Conservation (phyloP, 495 filamentous ascomycete genomes). For the Letharia lupina region DNA sequence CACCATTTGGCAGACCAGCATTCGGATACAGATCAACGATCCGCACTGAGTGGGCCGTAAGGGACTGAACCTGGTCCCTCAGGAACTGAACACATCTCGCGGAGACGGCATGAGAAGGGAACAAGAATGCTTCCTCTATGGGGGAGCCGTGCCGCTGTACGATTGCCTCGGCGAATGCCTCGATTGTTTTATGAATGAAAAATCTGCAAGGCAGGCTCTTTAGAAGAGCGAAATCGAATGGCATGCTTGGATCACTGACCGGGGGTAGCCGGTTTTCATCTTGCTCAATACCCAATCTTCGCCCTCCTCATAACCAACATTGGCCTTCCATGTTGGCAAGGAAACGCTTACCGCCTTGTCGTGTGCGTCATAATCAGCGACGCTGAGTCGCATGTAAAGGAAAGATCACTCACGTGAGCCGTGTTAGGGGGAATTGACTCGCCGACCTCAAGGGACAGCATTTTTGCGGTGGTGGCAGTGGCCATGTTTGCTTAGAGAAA, state of each 20-base stretch:
- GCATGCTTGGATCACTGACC: constrained; percentile 35
- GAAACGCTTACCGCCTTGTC: constrained; percentile 88
- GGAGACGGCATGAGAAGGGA: constrained; percentile 62
- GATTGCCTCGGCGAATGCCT: constrained; percentile 61
- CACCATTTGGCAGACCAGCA: constrained; percentile 29
- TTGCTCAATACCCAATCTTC: constrained; percentile 73
- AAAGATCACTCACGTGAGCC: constrained; percentile 39
- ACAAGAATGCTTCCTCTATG: constrained; percentile 65
- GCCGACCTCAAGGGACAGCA: constrained; percentile 13
- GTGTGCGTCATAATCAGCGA: constrained; percentile 12
- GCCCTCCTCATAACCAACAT: constrained; percentile 89
- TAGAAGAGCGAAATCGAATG: not conserved
- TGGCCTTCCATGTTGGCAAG: constrained; percentile 84
- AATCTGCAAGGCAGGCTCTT: constrained; percentile 47
- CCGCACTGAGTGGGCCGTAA: constrained; percentile 40
- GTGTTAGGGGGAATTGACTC: constrained; percentile 38
- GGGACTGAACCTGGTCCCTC: constrained; percentile 42
- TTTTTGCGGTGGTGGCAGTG: not conserved
- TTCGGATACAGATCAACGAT: constrained; percentile 57
- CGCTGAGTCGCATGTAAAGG: not conserved
- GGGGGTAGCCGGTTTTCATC: constrained; percentile 87
- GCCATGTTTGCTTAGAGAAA: constrained; percentile 1
- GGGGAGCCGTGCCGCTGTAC: constrained; percentile 52
- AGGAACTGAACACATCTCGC: constrained; percentile 65
- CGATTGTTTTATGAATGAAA: constrained; percentile 81